phyloP scores from a whole-genome alignment of 2,329 filamentous ascomycete species.

The Fusarium sp. region DNA sequence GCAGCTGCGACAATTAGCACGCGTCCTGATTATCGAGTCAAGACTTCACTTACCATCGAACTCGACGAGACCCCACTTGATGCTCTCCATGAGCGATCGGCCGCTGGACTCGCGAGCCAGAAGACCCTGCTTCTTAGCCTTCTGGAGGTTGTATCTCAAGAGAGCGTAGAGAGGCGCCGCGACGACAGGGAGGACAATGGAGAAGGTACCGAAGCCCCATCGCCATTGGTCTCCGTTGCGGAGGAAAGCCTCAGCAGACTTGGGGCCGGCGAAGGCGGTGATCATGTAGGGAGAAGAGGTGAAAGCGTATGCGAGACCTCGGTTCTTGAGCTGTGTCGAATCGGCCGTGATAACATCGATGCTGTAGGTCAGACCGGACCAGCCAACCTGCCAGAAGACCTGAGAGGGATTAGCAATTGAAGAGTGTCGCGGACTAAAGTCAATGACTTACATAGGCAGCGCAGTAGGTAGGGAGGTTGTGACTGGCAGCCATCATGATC shows the following conservation, averaged over 20 bases:
- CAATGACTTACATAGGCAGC: slow-evolving; percentile 58
- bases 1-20: slow-evolving; percentile 56
- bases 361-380: slow-evolving; percentile 70
- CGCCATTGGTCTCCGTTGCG: slow-evolving; percentile 38
- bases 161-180: slow-evolving; percentile 68
- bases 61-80: slow-evolving; percentile 46
- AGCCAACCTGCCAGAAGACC: slow-evolving; percentile 73
- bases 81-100: slow-evolving; percentile 58
- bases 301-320: slow-evolving; percentile 55
- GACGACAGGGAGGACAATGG: slow-evolving; percentile 71
- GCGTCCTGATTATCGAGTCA: neutral
- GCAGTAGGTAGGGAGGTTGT: slow-evolving; percentile 56
- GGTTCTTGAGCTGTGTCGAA: slow-evolving; percentile 59
- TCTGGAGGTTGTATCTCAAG: slow-evolving; percentile 65
- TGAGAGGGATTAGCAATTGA: slow-evolving; percentile 19
- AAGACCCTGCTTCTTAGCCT: slow-evolving; percentile 64
- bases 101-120: slow-evolving; percentile 53
- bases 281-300: slow-evolving; percentile 60
- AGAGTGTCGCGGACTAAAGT: fast-evolving
- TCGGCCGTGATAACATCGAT: slow-evolving; percentile 75
- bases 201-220: slow-evolving; percentile 68
- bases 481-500: slow-evolving; percentile 71
- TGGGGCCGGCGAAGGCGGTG: slow-evolving; percentile 54
- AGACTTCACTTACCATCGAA: slow-evolving; percentile 48
- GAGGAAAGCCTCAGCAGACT: slow-evolving; percentile 43